These are phyloP conservation scores for Ganoderma multipileum DNA, from an alignment of 1,284 basidiomycete species.

Conservation along the genomic window DNA sequence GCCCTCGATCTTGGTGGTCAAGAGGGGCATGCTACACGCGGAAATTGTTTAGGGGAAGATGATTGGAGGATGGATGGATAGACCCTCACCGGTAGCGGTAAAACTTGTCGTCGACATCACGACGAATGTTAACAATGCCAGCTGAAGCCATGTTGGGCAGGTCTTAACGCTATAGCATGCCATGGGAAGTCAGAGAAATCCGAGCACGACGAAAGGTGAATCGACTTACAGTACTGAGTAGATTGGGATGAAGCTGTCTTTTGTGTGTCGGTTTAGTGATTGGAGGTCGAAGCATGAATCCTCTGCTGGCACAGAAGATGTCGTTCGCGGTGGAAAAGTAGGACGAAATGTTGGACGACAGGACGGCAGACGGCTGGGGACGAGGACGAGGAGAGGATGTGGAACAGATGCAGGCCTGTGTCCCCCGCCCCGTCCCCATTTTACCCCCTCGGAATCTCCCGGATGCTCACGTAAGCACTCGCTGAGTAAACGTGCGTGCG, in stretches of 20 bases:
- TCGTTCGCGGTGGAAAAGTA: conserved; percentile 48
- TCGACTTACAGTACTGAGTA: conserved; percentile 62
- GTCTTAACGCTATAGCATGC: conserved; percentile 57
- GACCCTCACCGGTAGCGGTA: conserved; percentile 80
- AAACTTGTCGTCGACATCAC: conserved; percentile 96
- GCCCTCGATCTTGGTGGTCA: conserved; percentile 97
- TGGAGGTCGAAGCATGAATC: conserved; percentile 92
- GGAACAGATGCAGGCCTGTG: conserved; percentile 20
- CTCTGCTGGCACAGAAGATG: conserved; percentile 79
- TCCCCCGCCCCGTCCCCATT: conserved; percentile 16
- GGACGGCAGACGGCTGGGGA: conserved; percentile 27
- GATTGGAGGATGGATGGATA: conserved; percentile 3
- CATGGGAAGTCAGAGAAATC: conserved; percentile 6
- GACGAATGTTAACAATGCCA: conserved; percentile 94
- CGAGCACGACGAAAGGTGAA: conserved; percentile 2
- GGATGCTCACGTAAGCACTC: conserved; percentile 26
- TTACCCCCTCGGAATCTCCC: conserved; percentile 31
- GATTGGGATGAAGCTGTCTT: conserved; percentile 62
- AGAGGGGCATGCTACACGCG: conserved; percentile 84
- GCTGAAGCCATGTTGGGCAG: conserved; percentile 81
- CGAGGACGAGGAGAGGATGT: conserved; percentile 24
- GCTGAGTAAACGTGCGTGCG: conserved; percentile 33
- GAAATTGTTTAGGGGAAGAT: conserved; percentile 18
- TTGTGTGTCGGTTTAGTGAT: conserved; percentile 71
- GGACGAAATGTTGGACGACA: conserved; percentile 69